phyloP scores from a whole-genome alignment of 2,329 filamentous ascomycete species.

The Fusarium sacchari region DNA sequence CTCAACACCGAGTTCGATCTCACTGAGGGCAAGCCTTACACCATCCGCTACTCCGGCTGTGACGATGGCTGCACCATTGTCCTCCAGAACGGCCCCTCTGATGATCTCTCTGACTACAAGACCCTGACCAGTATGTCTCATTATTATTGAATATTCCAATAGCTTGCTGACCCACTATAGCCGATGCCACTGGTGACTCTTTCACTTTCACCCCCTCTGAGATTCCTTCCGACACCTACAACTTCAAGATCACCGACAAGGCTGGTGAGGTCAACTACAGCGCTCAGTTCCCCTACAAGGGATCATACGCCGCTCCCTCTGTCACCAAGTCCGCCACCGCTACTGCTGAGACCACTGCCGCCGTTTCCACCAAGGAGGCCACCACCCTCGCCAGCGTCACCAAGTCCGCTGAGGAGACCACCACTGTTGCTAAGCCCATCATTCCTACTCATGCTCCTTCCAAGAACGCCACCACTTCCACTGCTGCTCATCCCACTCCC shows the following conservation, averaged over 20 bases:
- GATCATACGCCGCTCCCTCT: slow-evolving; percentile 33
- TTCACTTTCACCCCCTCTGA: slow-evolving; percentile 44
- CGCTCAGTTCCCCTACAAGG: slow-evolving; percentile 45
- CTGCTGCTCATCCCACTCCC: slow-evolving; percentile 10
- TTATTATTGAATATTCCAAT: too few species aligned
- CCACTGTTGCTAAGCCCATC: slow-evolving; percentile 22
- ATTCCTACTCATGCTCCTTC: slow-evolving; percentile 26
- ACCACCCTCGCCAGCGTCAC: slow-evolving; percentile 34
- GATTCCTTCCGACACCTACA: slow-evolving; percentile 47
- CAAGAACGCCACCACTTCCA: slow-evolving; percentile 21
- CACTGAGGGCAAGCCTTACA: slow-evolving; percentile 46
- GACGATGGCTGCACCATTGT: slow-evolving; percentile 48
- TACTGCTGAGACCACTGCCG: slow-evolving; percentile 20
- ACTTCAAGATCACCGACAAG: slow-evolving; percentile 49
- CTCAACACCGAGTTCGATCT: slow-evolving; percentile 47
- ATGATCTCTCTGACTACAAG: slow-evolving; percentile 46
- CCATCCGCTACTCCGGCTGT: slow-evolving; percentile 48
- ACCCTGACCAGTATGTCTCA: slow-evolving; percentile 46
- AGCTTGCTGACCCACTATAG: slow-evolving; percentile 8
- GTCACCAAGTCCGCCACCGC: slow-evolving; percentile 16
- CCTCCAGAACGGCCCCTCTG: slow-evolving; percentile 46
- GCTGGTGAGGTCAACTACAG: slow-evolving; percentile 47
- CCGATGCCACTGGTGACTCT: slow-evolving; percentile 32
- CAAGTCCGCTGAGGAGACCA: slow-evolving; percentile 24
- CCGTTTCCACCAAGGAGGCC: slow-evolving; percentile 23